phyloP scores from a whole-genome alignment of 2,329 filamentous ascomycete species.

The Apiospora rasikravindrae region DNA sequence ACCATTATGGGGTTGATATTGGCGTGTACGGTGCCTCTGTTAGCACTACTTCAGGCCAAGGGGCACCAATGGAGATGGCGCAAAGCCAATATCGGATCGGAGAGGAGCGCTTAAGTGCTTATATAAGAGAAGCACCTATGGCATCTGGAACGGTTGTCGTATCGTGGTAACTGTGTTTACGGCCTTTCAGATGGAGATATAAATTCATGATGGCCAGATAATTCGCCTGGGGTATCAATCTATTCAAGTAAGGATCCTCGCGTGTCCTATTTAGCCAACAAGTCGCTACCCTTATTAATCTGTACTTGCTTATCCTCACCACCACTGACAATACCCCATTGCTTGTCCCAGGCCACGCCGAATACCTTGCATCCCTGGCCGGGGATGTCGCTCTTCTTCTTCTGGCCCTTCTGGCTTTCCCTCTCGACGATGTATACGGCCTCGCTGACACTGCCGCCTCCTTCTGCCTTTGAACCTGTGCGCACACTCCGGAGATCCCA shows the following conservation, averaged over 20 bases:
- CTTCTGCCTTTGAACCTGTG: conserved; percentile 62
- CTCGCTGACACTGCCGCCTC: conserved; percentile 71
- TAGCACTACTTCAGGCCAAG: background rate
- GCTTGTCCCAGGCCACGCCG: conserved; percentile 82
- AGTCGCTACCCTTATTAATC: conserved; percentile 74
- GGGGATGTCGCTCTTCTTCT: conserved; percentile 64
- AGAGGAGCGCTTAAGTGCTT: background rate
- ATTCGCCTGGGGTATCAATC: conserved; percentile 16
- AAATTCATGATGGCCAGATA: background rate
- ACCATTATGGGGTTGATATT: too few relatives aligned
- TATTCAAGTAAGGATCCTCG: background rate
- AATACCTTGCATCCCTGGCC: conserved; percentile 93
- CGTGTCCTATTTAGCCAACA: conserved; percentile 34
- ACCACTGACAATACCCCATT: conserved; percentile 86
- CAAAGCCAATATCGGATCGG: background rate
- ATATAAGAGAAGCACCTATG: background rate
- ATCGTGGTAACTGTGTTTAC: background rate
- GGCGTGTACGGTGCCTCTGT: background rate
- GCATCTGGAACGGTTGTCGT: background rate
- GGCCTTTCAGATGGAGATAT: background rate
- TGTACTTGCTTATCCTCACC: conserved; percentile 96
- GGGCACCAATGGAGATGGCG: background rate
- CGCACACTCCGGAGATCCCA: conserved; percentile 86
- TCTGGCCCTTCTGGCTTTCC: conserved; percentile 67
- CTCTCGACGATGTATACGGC: conserved; percentile 76